Evolutionary conservation across 192 early-diverging fungal genomes (phyloP).

Genomic region (Gaertneriomyces semiglobifer): DNA sequence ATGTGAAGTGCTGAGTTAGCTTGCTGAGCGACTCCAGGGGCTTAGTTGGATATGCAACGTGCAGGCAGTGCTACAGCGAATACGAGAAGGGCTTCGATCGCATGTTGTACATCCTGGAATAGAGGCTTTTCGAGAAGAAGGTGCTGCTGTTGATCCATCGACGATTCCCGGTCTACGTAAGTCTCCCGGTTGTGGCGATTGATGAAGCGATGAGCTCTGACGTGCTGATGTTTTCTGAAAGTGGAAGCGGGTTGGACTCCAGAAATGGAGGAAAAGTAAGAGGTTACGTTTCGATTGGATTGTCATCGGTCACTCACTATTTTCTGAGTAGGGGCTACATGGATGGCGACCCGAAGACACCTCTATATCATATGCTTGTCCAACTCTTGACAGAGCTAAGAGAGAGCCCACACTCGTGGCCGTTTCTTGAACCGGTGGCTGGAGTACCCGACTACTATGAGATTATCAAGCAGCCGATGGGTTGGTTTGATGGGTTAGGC

Average conservation of each 20-base stretch:
- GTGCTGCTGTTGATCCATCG: constrained; percentile 64
- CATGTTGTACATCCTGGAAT: constrained; percentile 80
- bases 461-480: constrained; percentile 97
- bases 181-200: constrained; percentile 10
- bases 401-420: constrained; percentile 81
- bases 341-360: constrained; percentile 1
- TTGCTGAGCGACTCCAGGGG: background rate
- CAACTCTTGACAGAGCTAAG: constrained; percentile 26
- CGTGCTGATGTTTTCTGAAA: constrained; percentile 21
- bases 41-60: background rate
- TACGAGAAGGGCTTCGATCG: constrained; percentile 67
- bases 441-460: constrained; percentile 94
- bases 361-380: constrained; percentile 17
- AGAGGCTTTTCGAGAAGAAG: constrained; percentile 53
- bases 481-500: constrained; percentile 38
- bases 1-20: constrained; percentile 4
- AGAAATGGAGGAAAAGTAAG: constrained; percentile 65
- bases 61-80: constrained; percentile 83
- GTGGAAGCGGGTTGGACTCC: constrained; percentile 91
- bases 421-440: constrained; percentile 90
- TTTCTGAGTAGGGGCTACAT: too few relatives aligned
- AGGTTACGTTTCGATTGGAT: background rate
- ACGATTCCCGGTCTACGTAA: constrained; percentile 81
- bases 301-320: too few relatives aligned
- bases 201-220: background rate